A percentile compares a stretch with the other conserved stretches of the same genome.
Conservation (phyloP, 331 rosid species). For the Cydonia oblonga region DNA sequence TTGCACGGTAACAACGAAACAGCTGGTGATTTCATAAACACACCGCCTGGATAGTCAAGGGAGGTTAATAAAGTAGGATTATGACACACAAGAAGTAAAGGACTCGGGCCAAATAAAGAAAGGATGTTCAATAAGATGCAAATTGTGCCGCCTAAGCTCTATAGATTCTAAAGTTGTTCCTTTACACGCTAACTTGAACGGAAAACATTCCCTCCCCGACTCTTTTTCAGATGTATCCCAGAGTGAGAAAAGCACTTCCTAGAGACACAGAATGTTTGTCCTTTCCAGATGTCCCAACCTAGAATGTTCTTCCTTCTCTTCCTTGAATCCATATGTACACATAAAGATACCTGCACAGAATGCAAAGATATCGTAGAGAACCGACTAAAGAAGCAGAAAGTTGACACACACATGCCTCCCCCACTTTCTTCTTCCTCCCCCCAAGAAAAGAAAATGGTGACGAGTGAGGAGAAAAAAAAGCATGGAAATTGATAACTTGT, state of each 20-base stretch:
- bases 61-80: not conserved
- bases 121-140: constrained; percentile 3
- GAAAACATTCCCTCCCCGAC: constrained; percentile 15
- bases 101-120: not conserved
- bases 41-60: not conserved
- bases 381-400: not conserved
- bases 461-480: too few relatives aligned
- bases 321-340: not conserved
- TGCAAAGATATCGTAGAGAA: not conserved
- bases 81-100: not conserved
- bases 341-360: not conserved
- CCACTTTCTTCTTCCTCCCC: too few relatives aligned
- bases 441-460: too few relatives aligned
- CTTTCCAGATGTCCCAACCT: not conserved
- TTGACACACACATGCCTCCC: not conserved
- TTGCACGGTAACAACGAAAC: not conserved
- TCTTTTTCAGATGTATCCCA: constrained; percentile 3
- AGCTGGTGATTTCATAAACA: not conserved
- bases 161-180: constrained; percentile 13
- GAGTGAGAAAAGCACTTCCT: not conserved
- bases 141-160: constrained; percentile 11
- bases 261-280: not conserved
- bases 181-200: not conserved
- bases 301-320: constrained; percentile 11
- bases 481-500: too few relatives aligned